These are phyloP conservation scores for Triticum monococcum DNA, from an alignment of 176 grass and related monocot species.

Conservation along the genomic window DNA sequence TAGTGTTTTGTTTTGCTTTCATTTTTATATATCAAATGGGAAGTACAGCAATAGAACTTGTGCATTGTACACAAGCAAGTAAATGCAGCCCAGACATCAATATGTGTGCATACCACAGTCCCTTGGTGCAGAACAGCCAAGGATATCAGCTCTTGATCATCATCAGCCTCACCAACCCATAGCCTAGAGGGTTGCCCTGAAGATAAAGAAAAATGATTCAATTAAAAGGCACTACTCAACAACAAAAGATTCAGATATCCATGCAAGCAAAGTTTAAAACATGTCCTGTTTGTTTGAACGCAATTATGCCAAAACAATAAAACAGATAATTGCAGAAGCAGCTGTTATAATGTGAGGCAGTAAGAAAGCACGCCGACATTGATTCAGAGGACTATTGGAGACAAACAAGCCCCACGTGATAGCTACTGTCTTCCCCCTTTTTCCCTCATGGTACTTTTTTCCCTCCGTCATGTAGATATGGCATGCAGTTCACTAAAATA, in stretches of 20 bases:
- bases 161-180: constrained; percentile 74
- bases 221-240: constrained; percentile 12
- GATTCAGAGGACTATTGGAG: background rate
- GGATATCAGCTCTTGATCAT: constrained; percentile 73
- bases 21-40: constrained; percentile 15
- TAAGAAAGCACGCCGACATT: background rate
- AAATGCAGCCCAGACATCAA: constrained; percentile 20
- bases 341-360: background rate
- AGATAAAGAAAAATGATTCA: constrained; percentile 25
- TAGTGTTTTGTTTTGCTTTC: background rate
- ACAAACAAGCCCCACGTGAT: background rate
- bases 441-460: background rate
- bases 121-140: constrained; percentile 70
- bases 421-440: background rate
- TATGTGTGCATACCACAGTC: constrained; percentile 45
- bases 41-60: constrained; percentile 12
- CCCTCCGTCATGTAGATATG: background rate
- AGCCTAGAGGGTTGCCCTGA: constrained; percentile 66
- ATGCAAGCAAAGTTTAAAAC: constrained; percentile 21
- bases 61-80: constrained; percentile 12
- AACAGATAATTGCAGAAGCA: background rate
- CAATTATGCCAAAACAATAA: constrained; percentile 14
- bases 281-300: constrained; percentile 4
- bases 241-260: constrained; percentile 9
- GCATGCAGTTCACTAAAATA: constrained; percentile 14